Evolutionary conservation across 192 early-diverging fungal species (phyloP), one percentile per base, ranked within the genome.

Genomic region (Coemansia sp.): DNA sequence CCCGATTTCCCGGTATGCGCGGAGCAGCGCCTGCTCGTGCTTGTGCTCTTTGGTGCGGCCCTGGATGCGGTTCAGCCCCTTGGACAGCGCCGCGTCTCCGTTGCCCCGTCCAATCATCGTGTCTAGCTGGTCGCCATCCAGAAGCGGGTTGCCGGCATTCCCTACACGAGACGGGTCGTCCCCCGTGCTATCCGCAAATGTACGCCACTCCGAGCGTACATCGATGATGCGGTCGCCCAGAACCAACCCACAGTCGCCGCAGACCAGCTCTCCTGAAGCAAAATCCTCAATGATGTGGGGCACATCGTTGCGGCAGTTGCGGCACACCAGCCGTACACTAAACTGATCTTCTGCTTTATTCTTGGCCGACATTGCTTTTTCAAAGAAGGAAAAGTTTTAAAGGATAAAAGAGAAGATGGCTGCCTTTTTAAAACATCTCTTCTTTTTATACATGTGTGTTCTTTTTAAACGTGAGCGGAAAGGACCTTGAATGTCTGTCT

Each of bases 241-340:
- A 5, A 97, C 88, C 12, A 94, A 70, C 2, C 92, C 93, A 62
- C 94, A 97, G 71, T 89, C 87, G 16, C 92, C 93, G 69, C 94
- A 97, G 21, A 97, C 86, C 28, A 90, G 58, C 69, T 97, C 94
- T 5, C 94, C 94, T 34, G 84, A 85, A 0, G 87, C 76, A 63
- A 94, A 95, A 64, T 94, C 91, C 72, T 97, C 94, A 28, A 94
- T 80, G 50, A 97, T 89, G 52, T 94, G 90, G 14, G 94, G 94
- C 6, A 87, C 81, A 11, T 75, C 76, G 40, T 87, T 71, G 58
- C 84, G 82, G 71, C 93, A 97, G 69, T 92, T 82, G 45, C 66
- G 67, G 75, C 90, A 94, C 1, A 82, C 38, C 3, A 66, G 42
- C 23, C 31, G 44, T 12, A 65, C 56, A 11, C 34, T 17, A 37